Percentiles rank a stretch among this genome's conserved stretches.
Conservation (phyloP, 2,329 filamentous ascomycete species). For the Paraphaeosphaeria sporulosa region DNA sequence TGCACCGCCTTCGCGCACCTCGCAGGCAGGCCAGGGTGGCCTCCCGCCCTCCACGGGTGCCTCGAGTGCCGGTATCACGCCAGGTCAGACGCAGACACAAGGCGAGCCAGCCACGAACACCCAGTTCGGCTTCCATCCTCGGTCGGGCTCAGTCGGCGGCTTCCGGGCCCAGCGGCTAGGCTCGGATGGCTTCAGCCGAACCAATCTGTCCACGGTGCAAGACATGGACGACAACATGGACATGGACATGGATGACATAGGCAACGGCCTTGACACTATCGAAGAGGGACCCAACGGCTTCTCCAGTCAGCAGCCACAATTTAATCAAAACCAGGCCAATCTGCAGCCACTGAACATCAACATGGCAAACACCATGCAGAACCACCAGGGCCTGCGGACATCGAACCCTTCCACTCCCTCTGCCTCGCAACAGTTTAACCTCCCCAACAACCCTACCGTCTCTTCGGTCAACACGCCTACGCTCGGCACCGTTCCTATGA, state of each 20-base stretch:
- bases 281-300: constrained; percentile 76
- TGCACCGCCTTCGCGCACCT: constrained; percentile 62
- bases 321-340: constrained; percentile 61
- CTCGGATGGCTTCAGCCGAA: constrained; percentile 48
- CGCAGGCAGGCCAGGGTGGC: constrained; percentile 57
- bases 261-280: constrained; percentile 62
- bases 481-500: constrained; percentile 77
- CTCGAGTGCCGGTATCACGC: constrained; percentile 46
- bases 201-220: constrained; percentile 52
- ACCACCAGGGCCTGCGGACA: constrained; percentile 79
- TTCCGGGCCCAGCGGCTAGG: constrained; percentile 50
- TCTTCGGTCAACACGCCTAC: constrained; percentile 97
- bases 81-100: constrained; percentile 52
- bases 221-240: constrained; percentile 87
- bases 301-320: constrained; percentile 58
- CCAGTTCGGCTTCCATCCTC: constrained; percentile 48
- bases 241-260: constrained; percentile 94
- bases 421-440: constrained; percentile 69
- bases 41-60: constrained; percentile 40
- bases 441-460: constrained; percentile 93
- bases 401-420: constrained; percentile 86
- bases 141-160: constrained; percentile 49
- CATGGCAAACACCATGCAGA: constrained; percentile 72
- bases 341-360: constrained; percentile 81
- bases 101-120: constrained; percentile 46